Evolutionary conservation across 768 basidiomycete species (phyloP).

Genomic region (Suillus placidus): DNA sequence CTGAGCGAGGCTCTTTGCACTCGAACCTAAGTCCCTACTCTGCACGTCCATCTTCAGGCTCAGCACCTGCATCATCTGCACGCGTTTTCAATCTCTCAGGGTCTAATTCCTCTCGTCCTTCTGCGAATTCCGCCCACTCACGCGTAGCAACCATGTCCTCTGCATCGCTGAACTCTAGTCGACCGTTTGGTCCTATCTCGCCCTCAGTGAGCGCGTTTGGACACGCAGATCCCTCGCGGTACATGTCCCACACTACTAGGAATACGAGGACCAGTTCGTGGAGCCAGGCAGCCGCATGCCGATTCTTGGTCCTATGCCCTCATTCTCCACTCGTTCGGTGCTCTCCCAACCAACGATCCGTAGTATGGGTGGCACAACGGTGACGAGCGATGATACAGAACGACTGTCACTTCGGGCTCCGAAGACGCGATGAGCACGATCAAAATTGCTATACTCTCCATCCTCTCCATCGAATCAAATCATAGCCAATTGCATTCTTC

Average conservation of each 20-base stretch:
- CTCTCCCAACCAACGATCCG: constrained; percentile 33
- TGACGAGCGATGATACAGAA: constrained; percentile 32
- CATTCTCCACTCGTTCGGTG: constrained; percentile 28
- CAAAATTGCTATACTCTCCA: no score
- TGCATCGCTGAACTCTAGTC: constrained; percentile 46
- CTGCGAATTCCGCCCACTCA: constrained; percentile 40
- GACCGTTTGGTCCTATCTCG: constrained; percentile 42
- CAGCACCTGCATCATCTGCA: constrained; percentile 51
- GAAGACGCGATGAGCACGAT: background rate
- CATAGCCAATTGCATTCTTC: no score
- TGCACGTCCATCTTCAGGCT: constrained; percentile 49
- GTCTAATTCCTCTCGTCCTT: constrained; percentile 59
- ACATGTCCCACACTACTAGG: constrained; percentile 4
- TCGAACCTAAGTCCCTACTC: constrained; percentile 55
- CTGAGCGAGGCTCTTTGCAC: constrained; percentile 67
- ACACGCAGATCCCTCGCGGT: constrained; percentile 17
- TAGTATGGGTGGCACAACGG: constrained; percentile 33
- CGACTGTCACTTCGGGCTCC: constrained; percentile 20
- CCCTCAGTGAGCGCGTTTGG: constrained; percentile 58
- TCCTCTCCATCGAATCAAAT: no score
- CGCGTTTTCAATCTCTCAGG: constrained; percentile 46
- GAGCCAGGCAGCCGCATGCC: constrained; percentile 27
- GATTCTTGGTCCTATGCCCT: constrained; percentile 36
- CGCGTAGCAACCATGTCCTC: constrained; percentile 38
- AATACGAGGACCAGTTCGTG: constrained; percentile 4